phyloP scores from a whole-genome alignment of 306 rosid species.

The Cicer bijugum region DNA sequence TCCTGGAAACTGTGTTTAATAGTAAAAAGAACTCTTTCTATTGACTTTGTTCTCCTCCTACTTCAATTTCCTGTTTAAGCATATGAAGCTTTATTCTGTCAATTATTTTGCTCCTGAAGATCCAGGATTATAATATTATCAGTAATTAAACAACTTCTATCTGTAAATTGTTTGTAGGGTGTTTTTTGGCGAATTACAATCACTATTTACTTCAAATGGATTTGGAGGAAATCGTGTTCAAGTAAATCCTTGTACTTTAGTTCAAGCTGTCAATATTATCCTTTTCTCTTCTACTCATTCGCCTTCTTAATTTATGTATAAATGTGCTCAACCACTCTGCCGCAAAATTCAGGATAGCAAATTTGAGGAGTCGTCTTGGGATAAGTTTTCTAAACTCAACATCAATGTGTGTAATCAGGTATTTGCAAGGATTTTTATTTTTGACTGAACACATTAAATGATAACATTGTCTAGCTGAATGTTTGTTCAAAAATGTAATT shows the following conservation, averaged over 20 bases:
- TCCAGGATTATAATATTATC: slow-evolving; percentile 25
- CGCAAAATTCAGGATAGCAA: slow-evolving; percentile 62
- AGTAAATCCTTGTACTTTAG: slow-evolving; percentile 55
- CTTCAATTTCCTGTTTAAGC: slow-evolving; percentile 23
- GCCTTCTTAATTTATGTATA: slow-evolving; percentile 37
- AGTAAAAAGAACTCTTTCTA: background rate
- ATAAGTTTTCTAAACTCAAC: slow-evolving; percentile 66
- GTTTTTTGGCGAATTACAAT: slow-evolving; percentile 68
- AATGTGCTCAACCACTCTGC: slow-evolving; percentile 43
- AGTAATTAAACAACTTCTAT: slow-evolving; percentile 32
- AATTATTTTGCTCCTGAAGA: slow-evolving; percentile 27
- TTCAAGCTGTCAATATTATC: slow-evolving; percentile 36
- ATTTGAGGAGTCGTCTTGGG: slow-evolving; percentile 62
- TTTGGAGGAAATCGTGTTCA: slow-evolving; percentile 60
- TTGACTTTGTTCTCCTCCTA: slow-evolving; percentile 7
- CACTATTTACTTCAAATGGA: slow-evolving; percentile 58
- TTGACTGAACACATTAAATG: slow-evolving; percentile 23
- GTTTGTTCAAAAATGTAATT: slow-evolving; percentile 29
- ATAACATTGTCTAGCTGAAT: slow-evolving; percentile 29
- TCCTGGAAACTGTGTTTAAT: slow-evolving; percentile 1
- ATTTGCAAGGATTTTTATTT: slow-evolving; percentile 32
- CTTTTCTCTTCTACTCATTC: slow-evolving; percentile 33
- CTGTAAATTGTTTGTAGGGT: slow-evolving; percentile 59
- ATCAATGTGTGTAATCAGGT: slow-evolving; percentile 62
- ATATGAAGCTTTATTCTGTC: slow-evolving; percentile 34